Evolutionary conservation across 495 filamentous ascomycete genomes (phyloP).

Genomic region (Penicillium bovifimosum): DNA sequence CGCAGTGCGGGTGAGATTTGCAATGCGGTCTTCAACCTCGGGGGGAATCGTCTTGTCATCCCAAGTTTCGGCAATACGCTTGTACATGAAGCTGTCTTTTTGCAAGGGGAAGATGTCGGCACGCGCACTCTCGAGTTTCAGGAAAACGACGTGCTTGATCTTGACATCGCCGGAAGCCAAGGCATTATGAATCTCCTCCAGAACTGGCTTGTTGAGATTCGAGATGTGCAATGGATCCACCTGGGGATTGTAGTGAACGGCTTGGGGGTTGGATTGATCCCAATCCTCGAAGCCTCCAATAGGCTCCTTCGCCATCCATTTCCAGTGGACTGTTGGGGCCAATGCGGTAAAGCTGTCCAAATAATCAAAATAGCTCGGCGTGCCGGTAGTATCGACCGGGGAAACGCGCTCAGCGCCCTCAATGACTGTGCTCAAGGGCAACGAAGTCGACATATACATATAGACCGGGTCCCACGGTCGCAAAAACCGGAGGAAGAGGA

Average conservation of each 20-base stretch:
- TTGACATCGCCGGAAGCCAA: constrained; percentile 31
- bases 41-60: constrained; percentile 24
- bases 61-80: constrained; percentile 35
- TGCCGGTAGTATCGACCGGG: constrained; percentile 21
- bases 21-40: constrained; percentile 25
- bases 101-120: constrained; percentile 45
- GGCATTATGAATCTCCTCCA: constrained; percentile 29
- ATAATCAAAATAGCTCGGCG: constrained; percentile 19
- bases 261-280: constrained; percentile 13
- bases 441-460: constrained; percentile 28
- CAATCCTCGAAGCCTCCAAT: constrained; percentile 34
- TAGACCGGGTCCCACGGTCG: constrained; percentile 30
- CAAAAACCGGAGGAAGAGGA: constrained; percentile 21
- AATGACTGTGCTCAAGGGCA: constrained; percentile 25
- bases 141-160: constrained; percentile 44
- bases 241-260: constrained; percentile 33
- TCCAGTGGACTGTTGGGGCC: constrained; percentile 16
- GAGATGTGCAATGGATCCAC: constrained; percentile 42
- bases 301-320: constrained; percentile 27
- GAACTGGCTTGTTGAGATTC: constrained; percentile 37
- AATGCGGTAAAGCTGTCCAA: constrained; percentile 22
- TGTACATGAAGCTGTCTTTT: constrained; percentile 37
- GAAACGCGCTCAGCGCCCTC: constrained; percentile 21
- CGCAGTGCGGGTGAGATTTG: constrained; percentile 40
- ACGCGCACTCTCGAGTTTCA: constrained; percentile 46